Conservation (phyloP, 2,329 filamentous ascomycete genomes). For the Nannizziopsis arthrosporioides region DNA sequence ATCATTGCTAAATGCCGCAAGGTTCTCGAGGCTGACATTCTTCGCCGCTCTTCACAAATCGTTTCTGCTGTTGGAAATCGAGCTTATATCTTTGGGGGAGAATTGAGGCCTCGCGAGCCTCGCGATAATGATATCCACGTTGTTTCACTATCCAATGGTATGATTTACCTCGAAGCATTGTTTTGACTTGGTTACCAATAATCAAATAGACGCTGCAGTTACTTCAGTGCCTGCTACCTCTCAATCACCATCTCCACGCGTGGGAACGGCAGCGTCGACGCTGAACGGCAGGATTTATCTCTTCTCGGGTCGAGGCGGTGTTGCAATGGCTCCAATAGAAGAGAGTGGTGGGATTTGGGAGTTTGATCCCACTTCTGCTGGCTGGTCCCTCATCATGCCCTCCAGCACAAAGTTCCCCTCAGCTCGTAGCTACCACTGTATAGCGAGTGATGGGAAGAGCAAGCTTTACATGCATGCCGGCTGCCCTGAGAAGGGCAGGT, state of each 20-base stretch:
- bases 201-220: no score
- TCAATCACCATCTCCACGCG: no score
- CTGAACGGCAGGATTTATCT: conserved; percentile 63
- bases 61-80: conserved; percentile 49
- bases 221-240: no score
- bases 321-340: conserved; percentile 57
- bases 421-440: conserved; percentile 59
- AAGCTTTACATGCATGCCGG: conserved; percentile 74
- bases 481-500: conserved; percentile 65
- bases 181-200: no score
- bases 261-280: conserved; percentile 39
- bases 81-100: conserved; percentile 28
- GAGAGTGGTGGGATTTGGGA: conserved; percentile 66
- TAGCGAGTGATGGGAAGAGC: conserved; percentile 46
- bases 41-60: conserved; percentile 14
- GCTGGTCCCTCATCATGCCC: conserved; percentile 43
- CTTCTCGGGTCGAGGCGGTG: conserved; percentile 66
- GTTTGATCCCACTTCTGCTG: conserved; percentile 53
- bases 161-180: no score
- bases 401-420: conserved; percentile 44
- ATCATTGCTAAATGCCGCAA: conserved; percentile 17
- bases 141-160: no score
- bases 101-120: no score
- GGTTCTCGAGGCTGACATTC: conserved; percentile 16
- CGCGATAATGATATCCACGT: conserved; percentile 46